phyloP scores from a whole-genome alignment of 2,329 filamentous ascomycete species.

The Arthrinium phaeospermum region DNA sequence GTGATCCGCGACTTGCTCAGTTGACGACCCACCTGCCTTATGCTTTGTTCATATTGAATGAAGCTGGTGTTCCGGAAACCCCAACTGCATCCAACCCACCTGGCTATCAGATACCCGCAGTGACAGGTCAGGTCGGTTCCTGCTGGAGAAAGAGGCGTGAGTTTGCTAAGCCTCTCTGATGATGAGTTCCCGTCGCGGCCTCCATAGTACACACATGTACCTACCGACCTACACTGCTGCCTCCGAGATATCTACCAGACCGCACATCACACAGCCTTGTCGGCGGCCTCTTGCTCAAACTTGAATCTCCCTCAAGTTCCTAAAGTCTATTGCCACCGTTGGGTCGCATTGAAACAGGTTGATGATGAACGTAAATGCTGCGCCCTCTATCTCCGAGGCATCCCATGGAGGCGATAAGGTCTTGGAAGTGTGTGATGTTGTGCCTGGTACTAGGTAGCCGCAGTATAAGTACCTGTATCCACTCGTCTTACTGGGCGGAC shows the following conservation, averaged over 20 bases:
- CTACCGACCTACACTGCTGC: not conserved
- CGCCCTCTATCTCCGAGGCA: not conserved
- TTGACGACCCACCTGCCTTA: not conserved
- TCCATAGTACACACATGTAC: not conserved
- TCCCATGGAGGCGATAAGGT: not conserved
- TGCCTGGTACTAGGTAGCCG: not conserved
- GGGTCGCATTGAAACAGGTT: conserved; percentile 2
- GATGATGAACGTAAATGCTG: not conserved
- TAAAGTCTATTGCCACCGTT: not conserved
- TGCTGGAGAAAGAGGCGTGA: not conserved
- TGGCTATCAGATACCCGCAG: not conserved
- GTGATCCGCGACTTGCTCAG: not conserved
- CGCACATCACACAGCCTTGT: not conserved
- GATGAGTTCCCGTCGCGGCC: not conserved
- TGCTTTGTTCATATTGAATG: not conserved
- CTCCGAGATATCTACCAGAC: not conserved
- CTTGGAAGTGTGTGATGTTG: conserved; percentile 7
- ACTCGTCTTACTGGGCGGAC: not conserved
- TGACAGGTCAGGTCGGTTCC: not conserved
- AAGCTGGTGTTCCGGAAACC: not conserved
- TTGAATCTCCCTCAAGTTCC: not conserved
- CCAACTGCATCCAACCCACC: not conserved
- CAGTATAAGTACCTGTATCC: not conserved
- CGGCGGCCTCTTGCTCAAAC: conserved; percentile 11
- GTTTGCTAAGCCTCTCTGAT: not conserved